phyloP scores from a whole-genome alignment of 345 rosid species.

The Noccaea bulbosa region DNA sequence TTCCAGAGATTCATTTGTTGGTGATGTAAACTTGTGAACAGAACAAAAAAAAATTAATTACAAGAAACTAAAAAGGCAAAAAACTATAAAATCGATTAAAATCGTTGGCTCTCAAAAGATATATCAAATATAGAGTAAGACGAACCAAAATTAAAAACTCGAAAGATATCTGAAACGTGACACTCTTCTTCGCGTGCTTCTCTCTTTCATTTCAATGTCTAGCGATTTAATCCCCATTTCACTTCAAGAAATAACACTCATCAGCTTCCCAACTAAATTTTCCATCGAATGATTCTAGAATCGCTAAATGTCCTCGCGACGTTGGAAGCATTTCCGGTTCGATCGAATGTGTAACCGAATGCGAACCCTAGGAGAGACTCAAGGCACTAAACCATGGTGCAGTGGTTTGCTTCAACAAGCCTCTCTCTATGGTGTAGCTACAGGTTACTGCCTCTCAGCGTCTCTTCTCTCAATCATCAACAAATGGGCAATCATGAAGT shows the following conservation, averaged over 20 bases:
- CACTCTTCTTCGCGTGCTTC: constrained; percentile 24
- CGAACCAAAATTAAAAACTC: neutral
- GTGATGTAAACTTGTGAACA: neutral
- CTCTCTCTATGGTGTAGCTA: constrained; percentile 77
- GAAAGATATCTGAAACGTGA: constrained; percentile 13
- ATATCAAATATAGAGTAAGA: neutral
- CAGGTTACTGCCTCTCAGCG: constrained; percentile 91
- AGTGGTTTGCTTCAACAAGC: constrained; percentile 56
- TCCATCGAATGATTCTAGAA: neutral
- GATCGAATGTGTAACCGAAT: constrained; percentile 2
- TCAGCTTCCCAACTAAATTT: neutral
- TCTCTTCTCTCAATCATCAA: constrained; percentile 92
- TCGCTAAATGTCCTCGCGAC: neutral
- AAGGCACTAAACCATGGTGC: constrained; percentile 44
- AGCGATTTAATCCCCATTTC: neutral
- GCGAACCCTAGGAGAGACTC: neutral
- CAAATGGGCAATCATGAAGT: constrained; percentile 94
- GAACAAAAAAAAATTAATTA: neutral
- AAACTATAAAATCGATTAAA: neutral
- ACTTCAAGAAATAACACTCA: neutral
- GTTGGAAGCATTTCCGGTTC: constrained; percentile 9
- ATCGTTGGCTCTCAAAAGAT: neutral
- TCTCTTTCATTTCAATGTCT: constrained; percentile 6
- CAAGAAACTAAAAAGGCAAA: neutral
- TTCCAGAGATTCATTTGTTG: constrained; percentile 5